Conservation (phyloP, 805 yeast genomes). For the Yamadazyma endophytica region DNA sequence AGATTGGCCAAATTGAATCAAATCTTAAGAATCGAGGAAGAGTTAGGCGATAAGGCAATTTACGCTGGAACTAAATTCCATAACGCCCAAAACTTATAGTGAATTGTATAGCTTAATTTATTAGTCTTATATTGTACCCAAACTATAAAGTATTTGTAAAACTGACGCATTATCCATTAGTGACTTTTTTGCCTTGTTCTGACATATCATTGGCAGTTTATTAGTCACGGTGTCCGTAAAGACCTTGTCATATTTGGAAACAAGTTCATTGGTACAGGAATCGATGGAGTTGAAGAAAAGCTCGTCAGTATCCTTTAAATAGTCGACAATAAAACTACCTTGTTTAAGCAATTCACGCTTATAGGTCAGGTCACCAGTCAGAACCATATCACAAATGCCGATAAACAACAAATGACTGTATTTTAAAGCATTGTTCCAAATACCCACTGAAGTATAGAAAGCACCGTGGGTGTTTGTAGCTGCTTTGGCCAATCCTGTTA, state of each 20-base stretch:
- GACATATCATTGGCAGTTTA: constrained; percentile 2
- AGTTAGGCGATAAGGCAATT: constrained; percentile 15
- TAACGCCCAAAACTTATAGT: constrained; percentile 6
- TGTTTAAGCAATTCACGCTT: constrained; percentile 12
- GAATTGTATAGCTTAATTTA: not conserved
- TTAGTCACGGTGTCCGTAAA: constrained; percentile 4
- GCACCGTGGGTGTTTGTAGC: constrained; percentile 16
- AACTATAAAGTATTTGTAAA: constrained; percentile 13
- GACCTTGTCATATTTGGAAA: constrained; percentile 5
- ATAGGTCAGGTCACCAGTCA: not conserved
- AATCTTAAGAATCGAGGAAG: constrained; percentile 19
- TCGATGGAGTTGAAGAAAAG: constrained; percentile 10
- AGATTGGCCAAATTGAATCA: constrained; percentile 20
- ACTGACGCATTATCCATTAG: constrained; percentile 16
- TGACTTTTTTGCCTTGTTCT: constrained; percentile 8
- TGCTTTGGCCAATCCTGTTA: constrained; percentile 8
- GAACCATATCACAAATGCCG: constrained; percentile 17
- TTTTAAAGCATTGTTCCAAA: constrained; percentile 21
- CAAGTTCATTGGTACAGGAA: constrained; percentile 4
- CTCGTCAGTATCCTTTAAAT: constrained; percentile 12
- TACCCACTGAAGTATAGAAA: constrained; percentile 15
- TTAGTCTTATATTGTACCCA: not conserved
- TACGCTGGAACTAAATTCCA: constrained; percentile 14
- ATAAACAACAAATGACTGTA: constrained; percentile 19
- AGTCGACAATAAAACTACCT: constrained; percentile 11